Percentiles rank a stretch among this genome's conserved stretches.
phyloP scores from a whole-genome alignment of 2,329 filamentous ascomycete species.

The Fusarium verticillioides region DNA sequence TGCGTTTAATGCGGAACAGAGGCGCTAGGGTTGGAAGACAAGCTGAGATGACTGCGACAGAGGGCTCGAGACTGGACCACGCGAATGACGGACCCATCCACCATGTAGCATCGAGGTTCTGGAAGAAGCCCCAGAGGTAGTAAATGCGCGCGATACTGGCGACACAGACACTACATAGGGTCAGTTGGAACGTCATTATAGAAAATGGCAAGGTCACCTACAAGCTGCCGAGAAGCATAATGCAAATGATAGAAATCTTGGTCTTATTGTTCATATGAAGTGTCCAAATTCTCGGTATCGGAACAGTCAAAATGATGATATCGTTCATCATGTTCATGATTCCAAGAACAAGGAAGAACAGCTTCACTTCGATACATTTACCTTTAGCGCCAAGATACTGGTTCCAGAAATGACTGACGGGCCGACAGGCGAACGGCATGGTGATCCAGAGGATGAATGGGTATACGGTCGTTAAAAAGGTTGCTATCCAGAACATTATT shows the following conservation, averaged over 20 bases:
- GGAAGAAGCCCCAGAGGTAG: slow-evolving; percentile 21
- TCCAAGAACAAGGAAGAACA: slow-evolving; percentile 17
- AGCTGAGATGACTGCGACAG: slow-evolving; percentile 1
- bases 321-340: slow-evolving; percentile 26
- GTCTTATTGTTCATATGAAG: slow-evolving; percentile 22
- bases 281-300: slow-evolving; percentile 13
- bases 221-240: slow-evolving; percentile 22
- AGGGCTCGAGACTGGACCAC: slow-evolving; percentile 19
- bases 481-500: slow-evolving; percentile 9
- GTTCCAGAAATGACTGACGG: slow-evolving; percentile 19
- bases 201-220: accelerated
- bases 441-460: slow-evolving; percentile 20
- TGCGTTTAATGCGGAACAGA: slow-evolving; percentile 3
- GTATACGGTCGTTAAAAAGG: background rate
- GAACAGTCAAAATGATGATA: slow-evolving; percentile 8
- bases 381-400: slow-evolving; percentile 3
- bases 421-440: slow-evolving; percentile 5
- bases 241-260: slow-evolving; percentile 12
- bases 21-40: slow-evolving; percentile 2
- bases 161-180: background rate
- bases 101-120: slow-evolving; percentile 14
- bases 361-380: background rate
- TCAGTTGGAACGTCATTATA: accelerated
- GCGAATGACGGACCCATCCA: slow-evolving; percentile 19
- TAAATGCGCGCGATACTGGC: slow-evolving; percentile 12